Evolutionary conservation across 768 basidiomycete genomes (phyloP), one percentile per base, ranked within the genome.

Genomic region (Piloderma croceum): DNA sequence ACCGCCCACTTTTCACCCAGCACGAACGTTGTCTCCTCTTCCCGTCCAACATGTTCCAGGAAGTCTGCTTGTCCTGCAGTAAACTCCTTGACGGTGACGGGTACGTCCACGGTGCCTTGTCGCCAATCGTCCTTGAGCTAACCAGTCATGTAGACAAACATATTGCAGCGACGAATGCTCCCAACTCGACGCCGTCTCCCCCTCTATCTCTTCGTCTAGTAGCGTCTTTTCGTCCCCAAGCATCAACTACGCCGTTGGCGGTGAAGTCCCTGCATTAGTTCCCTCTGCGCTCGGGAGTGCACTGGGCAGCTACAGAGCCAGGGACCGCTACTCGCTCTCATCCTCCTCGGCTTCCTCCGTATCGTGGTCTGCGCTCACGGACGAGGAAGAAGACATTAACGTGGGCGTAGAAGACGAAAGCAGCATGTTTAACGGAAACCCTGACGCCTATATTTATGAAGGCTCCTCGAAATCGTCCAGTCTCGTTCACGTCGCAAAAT

Each of bases 121-220:
- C 33, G 10, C 24, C 29, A 40, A 17, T 44, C 37, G 41, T 45
- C 37, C 31, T 48, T 45, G 36, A 46, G 38, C 31, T 46, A 29
- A 36, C 39, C 41, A 31, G 43, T 56, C 42, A 48, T 51, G 27
- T 29, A 29, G 82, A 42, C 74, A 70, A 43, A 74, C 77, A 1
- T 87, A 85, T 59, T 86, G 83, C 63, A 80, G 77, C 54, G 77
- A 79, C 50, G 71, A 75, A 47, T 87, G 84, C 56, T 74, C 81
- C 53, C 67, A 58, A 43, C 59, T 65, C 35, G 84, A 86, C 60
- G 61, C 73, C 40, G 74, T 76, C 4, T 83, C 82, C 1, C 81
- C 83, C 1, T 78, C 79, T 31, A 68, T 81, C 32, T 83, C 80
- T 23, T 77, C 77, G 5, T 51, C 67, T 11, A 83, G 80, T 58